Percentiles rank a stretch among this genome's conserved stretches.
phyloP scores from a whole-genome alignment of 129 eudicot genomes.

The Arctium minus region DNA sequence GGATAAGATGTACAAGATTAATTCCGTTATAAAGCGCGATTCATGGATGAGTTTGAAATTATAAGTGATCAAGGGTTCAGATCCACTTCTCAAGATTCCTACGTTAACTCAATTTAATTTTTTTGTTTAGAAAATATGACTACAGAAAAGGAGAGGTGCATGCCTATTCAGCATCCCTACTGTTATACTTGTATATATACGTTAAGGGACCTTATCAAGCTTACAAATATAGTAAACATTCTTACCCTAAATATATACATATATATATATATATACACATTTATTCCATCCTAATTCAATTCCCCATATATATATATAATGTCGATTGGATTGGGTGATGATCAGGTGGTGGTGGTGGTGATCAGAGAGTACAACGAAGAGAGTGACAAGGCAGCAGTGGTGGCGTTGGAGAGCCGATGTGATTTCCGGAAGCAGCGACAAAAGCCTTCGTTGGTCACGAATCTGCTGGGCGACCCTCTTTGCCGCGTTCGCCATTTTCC shows the following conservation, averaged over 20 bases:
- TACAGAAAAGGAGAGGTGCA: not conserved
- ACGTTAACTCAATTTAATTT: too few species aligned
- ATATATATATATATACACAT: not conserved
- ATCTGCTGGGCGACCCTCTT: slow-evolving; percentile 62
- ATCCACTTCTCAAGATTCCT: too few species aligned
- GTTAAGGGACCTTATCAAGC: not conserved
- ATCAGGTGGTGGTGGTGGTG: slow-evolving; percentile 19
- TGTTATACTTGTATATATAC: not conserved
- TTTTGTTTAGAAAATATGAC: too few species aligned
- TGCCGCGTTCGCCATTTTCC: slow-evolving; percentile 42
- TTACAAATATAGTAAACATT: not conserved
- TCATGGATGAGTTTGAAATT: too few species aligned
- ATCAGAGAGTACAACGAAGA: slow-evolving; percentile 44
- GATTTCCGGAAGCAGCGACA: slow-evolving; percentile 52
- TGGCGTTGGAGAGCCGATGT: slow-evolving; percentile 54
- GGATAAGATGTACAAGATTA: too few species aligned
- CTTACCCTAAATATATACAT: not conserved
- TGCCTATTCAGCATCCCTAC: not conserved
- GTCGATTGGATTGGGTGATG: not conserved
- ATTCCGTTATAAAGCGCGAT: too few species aligned
- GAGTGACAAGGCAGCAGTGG: slow-evolving; percentile 48
- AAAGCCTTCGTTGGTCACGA: slow-evolving; percentile 48
- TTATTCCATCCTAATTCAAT: not conserved
- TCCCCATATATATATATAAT: not conserved
- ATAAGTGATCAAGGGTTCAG: too few species aligned